Conservation (phyloP, 2,329 filamentous ascomycete genomes). For the Trichoderma semiorbis region DNA sequence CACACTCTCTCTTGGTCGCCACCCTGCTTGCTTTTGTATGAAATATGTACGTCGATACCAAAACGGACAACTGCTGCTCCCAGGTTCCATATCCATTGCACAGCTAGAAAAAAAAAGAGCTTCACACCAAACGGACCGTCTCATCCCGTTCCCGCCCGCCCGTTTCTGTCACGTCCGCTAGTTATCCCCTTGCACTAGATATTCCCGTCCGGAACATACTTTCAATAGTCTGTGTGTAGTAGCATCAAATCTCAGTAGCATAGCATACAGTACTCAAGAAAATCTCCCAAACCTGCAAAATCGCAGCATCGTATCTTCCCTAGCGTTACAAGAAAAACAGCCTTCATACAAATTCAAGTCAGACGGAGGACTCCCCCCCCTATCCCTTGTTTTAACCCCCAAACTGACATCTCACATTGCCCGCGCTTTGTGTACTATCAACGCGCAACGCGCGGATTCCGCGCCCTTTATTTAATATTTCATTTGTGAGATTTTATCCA, state of each 20-base stretch:
- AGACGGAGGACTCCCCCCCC: background rate
- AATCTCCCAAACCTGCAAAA: background rate
- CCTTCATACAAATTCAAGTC: background rate
- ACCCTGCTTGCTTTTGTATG: background rate
- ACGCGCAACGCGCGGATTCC: background rate
- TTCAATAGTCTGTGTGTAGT: background rate
- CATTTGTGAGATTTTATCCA: background rate
- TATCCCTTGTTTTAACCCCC: background rate
- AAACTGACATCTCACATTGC: constrained; percentile 1
- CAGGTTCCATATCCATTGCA: background rate
- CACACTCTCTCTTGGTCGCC: background rate
- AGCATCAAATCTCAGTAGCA: background rate
- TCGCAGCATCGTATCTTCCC: background rate
- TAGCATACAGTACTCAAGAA: background rate
- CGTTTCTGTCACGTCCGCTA: constrained; percentile 1
- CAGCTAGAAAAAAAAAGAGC: background rate
- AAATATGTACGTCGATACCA: background rate
- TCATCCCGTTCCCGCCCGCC: constrained; percentile 15
- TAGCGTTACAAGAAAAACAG: background rate
- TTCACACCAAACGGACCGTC: background rate
- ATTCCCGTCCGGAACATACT: background rate
- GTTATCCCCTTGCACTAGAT: background rate
- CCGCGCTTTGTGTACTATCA: background rate
- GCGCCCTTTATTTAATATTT: background rate
- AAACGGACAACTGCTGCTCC: background rate